These are phyloP conservation scores for Aspergillus quadrilineatus DNA, from an alignment of 2,329 filamentous ascomycete species.

Conservation along the genomic window DNA sequence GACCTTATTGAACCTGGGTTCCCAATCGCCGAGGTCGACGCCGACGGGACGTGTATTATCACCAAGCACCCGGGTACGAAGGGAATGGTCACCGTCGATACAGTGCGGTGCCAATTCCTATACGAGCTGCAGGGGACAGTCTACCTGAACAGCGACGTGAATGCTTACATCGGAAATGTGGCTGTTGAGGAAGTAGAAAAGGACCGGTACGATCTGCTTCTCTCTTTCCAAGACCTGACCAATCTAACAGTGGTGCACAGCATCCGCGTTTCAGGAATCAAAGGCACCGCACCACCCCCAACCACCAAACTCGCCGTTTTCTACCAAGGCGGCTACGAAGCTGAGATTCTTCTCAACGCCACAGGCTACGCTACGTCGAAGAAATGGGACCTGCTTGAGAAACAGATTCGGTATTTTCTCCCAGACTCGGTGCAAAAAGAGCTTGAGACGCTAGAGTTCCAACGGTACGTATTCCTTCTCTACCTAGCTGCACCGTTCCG, in stretches of 20 bases:
- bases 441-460: slow-evolving; percentile 55
- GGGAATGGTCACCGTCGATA: slow-evolving; percentile 43
- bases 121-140: slow-evolving; percentile 52
- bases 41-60: slow-evolving; percentile 48
- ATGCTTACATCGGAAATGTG: slow-evolving; percentile 42
- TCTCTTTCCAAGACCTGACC: background rate
- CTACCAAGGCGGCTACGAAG: slow-evolving; percentile 51
- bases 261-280: slow-evolving; percentile 44
- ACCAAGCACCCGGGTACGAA: slow-evolving; percentile 50
- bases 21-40: slow-evolving; percentile 52
- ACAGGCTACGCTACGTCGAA: slow-evolving; percentile 49
- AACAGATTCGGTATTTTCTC: slow-evolving; percentile 47
- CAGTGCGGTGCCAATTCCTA: slow-evolving; percentile 49
- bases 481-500: background rate
- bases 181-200: slow-evolving; percentile 36
- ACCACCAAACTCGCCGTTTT: slow-evolving; percentile 56
- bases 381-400: slow-evolving; percentile 53
- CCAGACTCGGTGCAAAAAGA: slow-evolving; percentile 40
- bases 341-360: slow-evolving; percentile 47
- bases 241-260: slow-evolving; percentile 22
- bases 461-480: slow-evolving; percentile 34
- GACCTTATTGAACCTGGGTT: slow-evolving; percentile 47
- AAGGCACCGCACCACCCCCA: slow-evolving; percentile 47
- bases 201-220: slow-evolving; percentile 24
- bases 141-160: slow-evolving; percentile 51